phyloP scores from a whole-genome alignment of 2,329 filamentous ascomycete genomes.

The Sporothrix sp. region DNA sequence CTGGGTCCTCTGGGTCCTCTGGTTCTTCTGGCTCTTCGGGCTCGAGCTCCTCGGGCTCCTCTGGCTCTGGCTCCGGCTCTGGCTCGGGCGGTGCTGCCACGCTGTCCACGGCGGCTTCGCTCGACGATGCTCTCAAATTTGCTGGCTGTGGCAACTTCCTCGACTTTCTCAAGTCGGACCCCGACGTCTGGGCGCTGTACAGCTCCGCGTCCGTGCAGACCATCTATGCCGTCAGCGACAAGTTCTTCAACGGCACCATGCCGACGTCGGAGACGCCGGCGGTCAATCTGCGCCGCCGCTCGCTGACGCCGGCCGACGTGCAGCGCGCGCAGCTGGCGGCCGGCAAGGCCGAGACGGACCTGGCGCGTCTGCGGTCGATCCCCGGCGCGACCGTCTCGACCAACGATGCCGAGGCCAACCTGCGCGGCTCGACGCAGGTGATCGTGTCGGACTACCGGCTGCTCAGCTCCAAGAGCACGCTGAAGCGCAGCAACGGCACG shows the following conservation, averaged over 20 bases:
- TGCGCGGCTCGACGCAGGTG: slow-evolving; percentile 13
- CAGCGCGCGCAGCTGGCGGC: slow-evolving; percentile 14
- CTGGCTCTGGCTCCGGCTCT: neutral
- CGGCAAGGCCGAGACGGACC: slow-evolving; percentile 8
- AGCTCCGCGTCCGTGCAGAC: slow-evolving; percentile 10
- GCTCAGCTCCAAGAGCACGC: neutral
- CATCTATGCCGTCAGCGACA: slow-evolving; percentile 15
- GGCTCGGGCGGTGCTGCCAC: slow-evolving; percentile 2
- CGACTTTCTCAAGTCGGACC: slow-evolving; percentile 13
- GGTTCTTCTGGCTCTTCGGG: neutral
- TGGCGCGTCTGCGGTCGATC: slow-evolving; percentile 12
- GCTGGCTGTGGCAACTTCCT: slow-evolving; percentile 12
- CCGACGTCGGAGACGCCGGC: neutral
- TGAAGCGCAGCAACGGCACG: neutral
- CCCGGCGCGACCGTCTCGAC: slow-evolving; percentile 10
- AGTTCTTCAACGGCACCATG: slow-evolving; percentile 9
- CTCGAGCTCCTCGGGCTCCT: no score
- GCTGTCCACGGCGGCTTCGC: slow-evolving; percentile 5
- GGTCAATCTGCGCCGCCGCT: neutral
- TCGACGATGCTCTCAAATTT: slow-evolving; percentile 14
- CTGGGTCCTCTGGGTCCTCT: neutral
- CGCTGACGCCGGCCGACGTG: slow-evolving; percentile 12
- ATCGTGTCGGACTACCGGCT: slow-evolving; percentile 14
- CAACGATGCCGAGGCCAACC: slow-evolving; percentile 7
- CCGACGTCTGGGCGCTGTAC: slow-evolving; percentile 11